phyloP scores from a whole-genome alignment of 345 rosid genomes.

The Mercurialis annua region DNA sequence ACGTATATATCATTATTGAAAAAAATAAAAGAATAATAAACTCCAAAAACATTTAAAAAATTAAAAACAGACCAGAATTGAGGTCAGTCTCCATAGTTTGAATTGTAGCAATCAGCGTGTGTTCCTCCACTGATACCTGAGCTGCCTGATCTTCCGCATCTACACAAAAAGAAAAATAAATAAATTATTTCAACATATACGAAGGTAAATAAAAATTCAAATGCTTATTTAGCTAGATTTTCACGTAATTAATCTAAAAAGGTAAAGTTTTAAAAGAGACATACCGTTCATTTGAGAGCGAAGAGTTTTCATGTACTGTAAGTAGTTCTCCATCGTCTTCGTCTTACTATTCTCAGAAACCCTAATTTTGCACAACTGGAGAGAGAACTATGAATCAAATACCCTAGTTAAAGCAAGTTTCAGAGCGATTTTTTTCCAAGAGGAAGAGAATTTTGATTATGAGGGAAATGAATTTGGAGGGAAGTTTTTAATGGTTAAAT shows the following conservation, averaged over 20 bases:
- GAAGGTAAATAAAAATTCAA: background rate
- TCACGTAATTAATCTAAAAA: background rate
- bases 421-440: no score
- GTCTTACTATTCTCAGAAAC: background rate
- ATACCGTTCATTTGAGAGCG: slow-evolving; percentile 79
- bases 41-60: no score
- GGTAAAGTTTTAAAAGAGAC: background rate
- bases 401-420: no score
- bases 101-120: slow-evolving; percentile 49
- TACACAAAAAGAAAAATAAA: slow-evolving; percentile 17
- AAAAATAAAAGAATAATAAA: background rate
- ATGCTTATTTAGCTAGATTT: background rate
- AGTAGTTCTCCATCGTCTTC: slow-evolving; percentile 75
- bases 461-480: background rate
- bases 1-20: background rate
- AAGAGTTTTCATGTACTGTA: slow-evolving; percentile 71
- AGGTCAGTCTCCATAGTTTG: slow-evolving; percentile 57
- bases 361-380: background rate
- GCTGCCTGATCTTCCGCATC: slow-evolving; percentile 85
- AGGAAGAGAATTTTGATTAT: background rate
- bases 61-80: slow-evolving; percentile 30
- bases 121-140: slow-evolving; percentile 66
- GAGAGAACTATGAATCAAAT: background rate
- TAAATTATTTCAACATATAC: background rate
- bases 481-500: no score